Conservation (phyloP, 371 early-diverging fungal species). For the Sporodiniella umbellata region DNA sequence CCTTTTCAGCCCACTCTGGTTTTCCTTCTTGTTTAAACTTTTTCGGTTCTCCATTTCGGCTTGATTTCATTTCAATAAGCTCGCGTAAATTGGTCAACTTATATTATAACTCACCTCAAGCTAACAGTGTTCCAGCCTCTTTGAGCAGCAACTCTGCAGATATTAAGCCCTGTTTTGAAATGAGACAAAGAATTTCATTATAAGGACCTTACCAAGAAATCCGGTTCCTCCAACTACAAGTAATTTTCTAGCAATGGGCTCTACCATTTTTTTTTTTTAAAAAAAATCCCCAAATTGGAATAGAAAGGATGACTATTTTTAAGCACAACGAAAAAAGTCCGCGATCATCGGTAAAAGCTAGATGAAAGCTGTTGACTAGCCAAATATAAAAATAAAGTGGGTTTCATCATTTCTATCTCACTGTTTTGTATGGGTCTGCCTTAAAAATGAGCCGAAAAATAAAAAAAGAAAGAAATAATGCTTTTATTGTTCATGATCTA, state of each 20-base stretch:
- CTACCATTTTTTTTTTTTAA: slow-evolving; percentile 20
- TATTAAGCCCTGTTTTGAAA: slow-evolving; percentile 38
- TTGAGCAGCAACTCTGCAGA: slow-evolving; percentile 62
- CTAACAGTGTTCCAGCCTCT: slow-evolving; percentile 77
- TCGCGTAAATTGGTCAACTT: no score
- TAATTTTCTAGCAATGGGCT: slow-evolving; percentile 45
- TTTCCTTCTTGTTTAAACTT: slow-evolving; percentile 23
- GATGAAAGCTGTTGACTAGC: no score
- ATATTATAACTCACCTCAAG: slow-evolving; percentile 48
- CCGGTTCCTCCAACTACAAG: slow-evolving; percentile 77
- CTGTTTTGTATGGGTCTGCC: no score
- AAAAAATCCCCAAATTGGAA: no score
- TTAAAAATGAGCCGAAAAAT: no score
- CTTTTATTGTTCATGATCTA: no score
- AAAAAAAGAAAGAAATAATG: background rate
- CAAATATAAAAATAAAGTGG: no score
- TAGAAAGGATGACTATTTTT: no score
- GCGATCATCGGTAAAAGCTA: no score
- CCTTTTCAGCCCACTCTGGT: slow-evolving; percentile 46
- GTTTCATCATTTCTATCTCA: no score
- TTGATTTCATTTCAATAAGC: slow-evolving; percentile 7
- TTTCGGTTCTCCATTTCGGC: slow-evolving; percentile 53
- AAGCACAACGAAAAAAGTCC: no score
- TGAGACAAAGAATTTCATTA: background rate
- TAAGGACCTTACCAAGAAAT: slow-evolving; percentile 52